A percentile compares a stretch with the other conserved stretches of the same genome.
These are phyloP conservation scores for Diaporthe helianthi DNA, from an alignment of 2,329 filamentous ascomycete species.

Conservation along the genomic window DNA sequence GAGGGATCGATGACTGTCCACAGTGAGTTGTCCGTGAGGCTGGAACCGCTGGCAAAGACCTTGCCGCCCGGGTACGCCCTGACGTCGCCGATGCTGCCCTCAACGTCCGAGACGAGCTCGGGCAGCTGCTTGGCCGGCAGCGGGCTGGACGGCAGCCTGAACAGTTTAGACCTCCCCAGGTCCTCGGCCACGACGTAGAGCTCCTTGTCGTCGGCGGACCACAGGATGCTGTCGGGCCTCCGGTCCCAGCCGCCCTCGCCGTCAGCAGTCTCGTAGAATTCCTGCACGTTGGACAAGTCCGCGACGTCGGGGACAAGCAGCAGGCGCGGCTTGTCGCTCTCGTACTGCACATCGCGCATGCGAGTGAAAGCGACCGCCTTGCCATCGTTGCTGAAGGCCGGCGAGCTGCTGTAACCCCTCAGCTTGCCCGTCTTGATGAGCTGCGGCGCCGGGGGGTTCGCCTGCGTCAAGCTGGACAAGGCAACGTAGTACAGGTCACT, in stretches of 20 bases:
- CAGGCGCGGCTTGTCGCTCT: conserved; percentile 77
- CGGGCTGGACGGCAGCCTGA: conserved; percentile 65
- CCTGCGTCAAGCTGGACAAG: conserved; percentile 65
- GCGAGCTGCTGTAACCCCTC: conserved; percentile 69
- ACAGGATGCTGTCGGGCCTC: conserved; percentile 62
- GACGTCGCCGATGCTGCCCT: conserved; percentile 63
- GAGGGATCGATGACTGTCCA: conserved; percentile 66
- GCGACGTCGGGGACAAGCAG: conserved; percentile 68
- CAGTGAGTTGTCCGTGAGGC: conserved; percentile 74
- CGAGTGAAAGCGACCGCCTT: conserved; percentile 76
- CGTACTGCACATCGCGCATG: conserved; percentile 80
- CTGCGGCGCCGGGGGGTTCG: conserved; percentile 56
- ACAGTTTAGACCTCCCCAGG: conserved; percentile 67
- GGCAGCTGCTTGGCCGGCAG: conserved; percentile 56
- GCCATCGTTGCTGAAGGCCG: conserved; percentile 78
- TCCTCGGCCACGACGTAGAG: conserved; percentile 80
- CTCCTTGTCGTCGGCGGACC: conserved; percentile 65
- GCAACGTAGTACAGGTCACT: conserved; percentile 80
- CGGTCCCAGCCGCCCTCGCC: conserved; percentile 69
- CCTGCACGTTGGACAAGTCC: conserved; percentile 63
- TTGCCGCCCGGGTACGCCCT: conserved; percentile 45
- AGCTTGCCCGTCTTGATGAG: conserved; percentile 64
- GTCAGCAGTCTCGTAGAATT: conserved; percentile 68
- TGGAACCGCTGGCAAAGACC: conserved; percentile 72
- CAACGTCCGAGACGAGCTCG: conserved; percentile 52